Evolutionary conservation across 2,329 filamentous ascomycete species (phyloP), one percentile per base, ranked within the genome.

Genomic region (Xylariomycetidae sp.): DNA sequence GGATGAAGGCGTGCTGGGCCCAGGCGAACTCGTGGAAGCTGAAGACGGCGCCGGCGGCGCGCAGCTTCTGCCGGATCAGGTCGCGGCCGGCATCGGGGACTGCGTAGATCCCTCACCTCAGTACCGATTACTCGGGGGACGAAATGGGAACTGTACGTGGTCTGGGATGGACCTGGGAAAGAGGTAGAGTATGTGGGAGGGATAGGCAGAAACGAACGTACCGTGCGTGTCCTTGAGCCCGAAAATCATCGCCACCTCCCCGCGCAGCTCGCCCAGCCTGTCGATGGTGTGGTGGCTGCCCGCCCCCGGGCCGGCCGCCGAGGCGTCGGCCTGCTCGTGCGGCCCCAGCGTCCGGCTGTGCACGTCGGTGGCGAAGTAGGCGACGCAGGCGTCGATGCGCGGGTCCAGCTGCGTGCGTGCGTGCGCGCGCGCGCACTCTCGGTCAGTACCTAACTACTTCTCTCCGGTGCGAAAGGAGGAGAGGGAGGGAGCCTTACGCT

Each of bases 1-100:
- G 74, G 57, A 95, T 93, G 56, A 95, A 95, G 5, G 89, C 89
- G 65, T 94, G 89, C 60, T 95, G 89, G 4, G 89, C 88, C 78
- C 86, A 90, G n/a, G 86, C 85, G 44, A 85, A 79, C 64, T 95
- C 89, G 61, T 92, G 87, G 57, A 86, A 95, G 53, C 77, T 82
- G 52, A 90, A 89, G 8, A 73, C 68, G 5, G 82, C 73, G 8
- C 82, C 82, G 5, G 79, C 76, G 15, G 86, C 85, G 49, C 89
- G 79, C 49, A 95, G 68, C 40, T 86, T 89, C 57, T 76, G 76
- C 38, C 88, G 76, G 57, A 95, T 92, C 46, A 93, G 61, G 59
- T 94, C 87, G 13, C 89, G 73, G 2, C 89, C 89, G 25, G 75
- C 75, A 23, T 86, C 78, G 2, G 87, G 86, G 10, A 95, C 26